Percentiles rank a stretch among this genome's conserved stretches.
Evolutionary conservation across 139 green algal genomes (phyloP).

Genomic region (Chlamydomonas sp.): DNA sequence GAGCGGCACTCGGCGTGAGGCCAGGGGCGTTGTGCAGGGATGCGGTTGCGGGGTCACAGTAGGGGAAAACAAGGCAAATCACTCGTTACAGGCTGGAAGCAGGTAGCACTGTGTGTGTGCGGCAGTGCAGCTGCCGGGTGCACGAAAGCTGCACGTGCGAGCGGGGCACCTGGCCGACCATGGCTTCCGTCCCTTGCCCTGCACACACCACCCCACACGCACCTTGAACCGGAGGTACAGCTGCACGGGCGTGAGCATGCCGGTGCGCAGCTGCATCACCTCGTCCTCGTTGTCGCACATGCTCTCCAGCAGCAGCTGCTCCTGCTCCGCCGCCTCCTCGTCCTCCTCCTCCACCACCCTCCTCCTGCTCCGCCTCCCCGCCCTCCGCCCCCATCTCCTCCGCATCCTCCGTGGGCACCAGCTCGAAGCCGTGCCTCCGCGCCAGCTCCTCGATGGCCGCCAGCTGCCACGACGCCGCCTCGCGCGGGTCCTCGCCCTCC

Average conservation of each 20-base stretch:
- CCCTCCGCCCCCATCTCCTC: background rate
- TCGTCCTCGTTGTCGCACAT: conserved; percentile 35
- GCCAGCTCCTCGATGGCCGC: conserved; percentile 25
- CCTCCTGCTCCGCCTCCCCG: background rate
- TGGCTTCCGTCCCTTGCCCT: too few relatives aligned
- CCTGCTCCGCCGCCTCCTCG: background rate
- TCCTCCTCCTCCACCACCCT: conserved; percentile 13
- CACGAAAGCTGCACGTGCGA: too few relatives aligned
- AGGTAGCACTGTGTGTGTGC: too few relatives aligned
- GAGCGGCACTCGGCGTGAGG: too few relatives aligned
- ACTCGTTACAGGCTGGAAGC: too few relatives aligned
- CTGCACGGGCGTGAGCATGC: conserved; percentile 26
- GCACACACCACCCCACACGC: background rate
- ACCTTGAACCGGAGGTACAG: conserved; percentile 31
- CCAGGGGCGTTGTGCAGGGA: background rate
- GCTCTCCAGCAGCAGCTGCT: conserved; percentile 14
- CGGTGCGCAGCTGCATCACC: conserved; percentile 37
- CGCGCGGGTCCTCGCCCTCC: conserved; percentile 6
- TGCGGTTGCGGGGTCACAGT: background rate
- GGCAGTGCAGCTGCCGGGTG: too few relatives aligned
- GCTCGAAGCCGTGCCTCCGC: conserved; percentile 18
- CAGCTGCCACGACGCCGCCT: conserved; percentile 22
- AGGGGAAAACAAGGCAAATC: background rate
- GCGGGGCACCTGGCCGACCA: too few relatives aligned
- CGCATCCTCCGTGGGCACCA: conserved; percentile 10